phyloP scores from a whole-genome alignment of 2,329 filamentous ascomycete genomes.

The Colletotrichum sp. region DNA sequence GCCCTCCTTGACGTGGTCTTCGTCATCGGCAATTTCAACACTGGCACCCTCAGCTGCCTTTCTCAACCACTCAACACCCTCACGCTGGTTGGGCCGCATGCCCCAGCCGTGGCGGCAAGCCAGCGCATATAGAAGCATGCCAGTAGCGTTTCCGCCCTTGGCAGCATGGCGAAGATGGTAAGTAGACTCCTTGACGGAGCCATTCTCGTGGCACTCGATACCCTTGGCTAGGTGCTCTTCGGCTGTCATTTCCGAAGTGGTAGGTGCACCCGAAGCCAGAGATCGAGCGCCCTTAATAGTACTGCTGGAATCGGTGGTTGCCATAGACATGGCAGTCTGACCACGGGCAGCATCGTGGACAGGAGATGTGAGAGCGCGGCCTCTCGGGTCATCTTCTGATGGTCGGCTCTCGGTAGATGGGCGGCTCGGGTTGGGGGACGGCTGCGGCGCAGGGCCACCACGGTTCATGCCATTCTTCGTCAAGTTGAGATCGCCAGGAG shows the following conservation, averaged over 20 bases:
- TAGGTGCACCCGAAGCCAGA: slow-evolving; percentile 53
- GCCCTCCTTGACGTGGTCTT: slow-evolving; percentile 67
- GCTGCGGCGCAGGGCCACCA: slow-evolving; percentile 41
- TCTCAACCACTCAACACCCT: slow-evolving; percentile 90
- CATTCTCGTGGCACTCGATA: slow-evolving; percentile 87
- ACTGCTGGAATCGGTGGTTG: slow-evolving; percentile 60
- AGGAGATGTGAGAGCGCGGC: slow-evolving; percentile 44
- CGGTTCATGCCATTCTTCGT: slow-evolving; percentile 52
- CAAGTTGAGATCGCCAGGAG: slow-evolving; percentile 42
- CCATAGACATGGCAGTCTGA: slow-evolving; percentile 51
- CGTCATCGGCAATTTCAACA: slow-evolving; percentile 83
- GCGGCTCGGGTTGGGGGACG: slow-evolving; percentile 49
- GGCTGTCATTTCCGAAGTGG: slow-evolving; percentile 73
- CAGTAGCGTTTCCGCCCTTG: slow-evolving; percentile 83
- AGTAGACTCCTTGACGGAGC: slow-evolving; percentile 89
- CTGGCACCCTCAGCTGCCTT: slow-evolving; percentile 87
- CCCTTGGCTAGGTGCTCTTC: slow-evolving; percentile 92
- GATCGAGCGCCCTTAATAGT: slow-evolving; percentile 54
- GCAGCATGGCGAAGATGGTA: slow-evolving; percentile 94
- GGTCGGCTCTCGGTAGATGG: slow-evolving; percentile 50
- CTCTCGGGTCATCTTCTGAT: slow-evolving; percentile 56
- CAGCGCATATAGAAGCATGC: slow-evolving; percentile 94
- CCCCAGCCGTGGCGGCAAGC: slow-evolving; percentile 98
- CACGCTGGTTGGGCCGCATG: slow-evolving; percentile 88
- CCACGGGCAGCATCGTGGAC: slow-evolving; percentile 44